Evolutionary conservation across 139 green algal species (phyloP).

Genomic region (Chlorella sp.): DNA sequence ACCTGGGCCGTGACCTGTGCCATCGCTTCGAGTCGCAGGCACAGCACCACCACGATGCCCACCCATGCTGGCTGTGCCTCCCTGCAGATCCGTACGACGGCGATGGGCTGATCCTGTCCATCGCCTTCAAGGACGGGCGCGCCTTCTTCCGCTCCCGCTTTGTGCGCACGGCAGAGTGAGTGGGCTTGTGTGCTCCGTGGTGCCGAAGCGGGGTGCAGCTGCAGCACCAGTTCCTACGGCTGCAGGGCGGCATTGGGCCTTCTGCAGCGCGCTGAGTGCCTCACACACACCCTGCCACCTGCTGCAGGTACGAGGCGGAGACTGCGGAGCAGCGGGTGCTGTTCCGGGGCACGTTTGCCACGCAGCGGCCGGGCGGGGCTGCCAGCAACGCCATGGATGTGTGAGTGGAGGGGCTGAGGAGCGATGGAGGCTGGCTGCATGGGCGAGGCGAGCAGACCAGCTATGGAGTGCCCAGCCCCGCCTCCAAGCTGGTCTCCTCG

Average conservation of each 20-base stretch:
- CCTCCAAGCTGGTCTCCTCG: too few relatives aligned
- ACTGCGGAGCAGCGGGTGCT: conserved; percentile 28
- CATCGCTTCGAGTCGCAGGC: too few relatives aligned
- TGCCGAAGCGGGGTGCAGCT: neutral
- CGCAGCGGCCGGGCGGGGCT: conserved; percentile 36
- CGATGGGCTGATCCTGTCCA: conserved; percentile 49
- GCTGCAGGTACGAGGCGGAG: conserved; percentile 40
- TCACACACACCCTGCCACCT: neutral
- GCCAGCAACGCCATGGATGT: conserved; percentile 48
- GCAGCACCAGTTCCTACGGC: neutral
- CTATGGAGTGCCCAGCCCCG: too few relatives aligned
- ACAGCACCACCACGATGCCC: too few relatives aligned
- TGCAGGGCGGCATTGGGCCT: neutral
- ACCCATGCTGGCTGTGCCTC: too few relatives aligned
- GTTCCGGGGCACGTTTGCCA: conserved; percentile 64
- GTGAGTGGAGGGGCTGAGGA: conserved; percentile 44
- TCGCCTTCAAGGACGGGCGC: conserved; percentile 35
- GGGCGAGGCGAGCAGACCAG: too few relatives aligned
- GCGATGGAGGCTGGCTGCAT: too few relatives aligned
- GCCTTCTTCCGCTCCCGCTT: conserved; percentile 58
- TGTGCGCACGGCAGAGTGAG: conserved; percentile 61
- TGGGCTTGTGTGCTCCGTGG: neutral
- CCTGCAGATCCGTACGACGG: conserved; percentile 60
- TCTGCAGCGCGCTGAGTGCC: neutral
- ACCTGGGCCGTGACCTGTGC: too few relatives aligned